These are phyloP conservation scores for Xylaria intraflava DNA, from an alignment of 495 filamentous ascomycete genomes.

Conservation along the genomic window DNA sequence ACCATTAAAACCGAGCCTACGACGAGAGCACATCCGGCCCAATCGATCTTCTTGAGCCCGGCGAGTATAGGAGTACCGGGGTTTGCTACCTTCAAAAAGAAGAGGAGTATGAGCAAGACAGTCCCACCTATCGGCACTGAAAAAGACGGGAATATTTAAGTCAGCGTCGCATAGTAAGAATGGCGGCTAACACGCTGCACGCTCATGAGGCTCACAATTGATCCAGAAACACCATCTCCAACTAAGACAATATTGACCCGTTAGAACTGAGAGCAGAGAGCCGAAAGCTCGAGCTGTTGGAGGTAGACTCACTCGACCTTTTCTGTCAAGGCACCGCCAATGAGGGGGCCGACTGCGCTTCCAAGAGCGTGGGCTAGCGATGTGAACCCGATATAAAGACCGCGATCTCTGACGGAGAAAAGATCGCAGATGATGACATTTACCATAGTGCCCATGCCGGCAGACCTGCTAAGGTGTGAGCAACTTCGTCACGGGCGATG, in stretches of 20 bases:
- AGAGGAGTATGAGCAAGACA: constrained; percentile 48
- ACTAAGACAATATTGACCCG: neutral
- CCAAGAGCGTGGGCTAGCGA: constrained; percentile 61
- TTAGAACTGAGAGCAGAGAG: too few relatives aligned
- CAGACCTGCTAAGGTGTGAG: constrained; percentile 52
- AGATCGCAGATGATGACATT: constrained; percentile 71
- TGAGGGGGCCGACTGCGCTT: constrained; percentile 45
- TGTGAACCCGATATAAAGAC: constrained; percentile 31
- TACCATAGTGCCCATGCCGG: constrained; percentile 64
- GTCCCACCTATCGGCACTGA: constrained; percentile 47
- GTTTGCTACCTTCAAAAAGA: constrained; percentile 55
- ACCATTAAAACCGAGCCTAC: constrained; percentile 61
- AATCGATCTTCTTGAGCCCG: constrained; percentile 41
- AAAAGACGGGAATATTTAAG: constrained; percentile 13
- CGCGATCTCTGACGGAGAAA: constrained; percentile 58
- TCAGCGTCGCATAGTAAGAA: too few relatives aligned
- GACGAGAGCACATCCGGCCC: constrained; percentile 46
- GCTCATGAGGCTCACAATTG: constrained; percentile 29
- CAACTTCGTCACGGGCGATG: constrained; percentile 25
- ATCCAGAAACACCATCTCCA: constrained; percentile 36
- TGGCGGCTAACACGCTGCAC: too few relatives aligned
- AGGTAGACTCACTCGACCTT: too few relatives aligned
- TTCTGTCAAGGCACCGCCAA: constrained; percentile 63
- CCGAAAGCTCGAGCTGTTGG: too few relatives aligned
- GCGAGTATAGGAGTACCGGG: constrained; percentile 46